These are phyloP conservation scores for Phlyctochytrium bullatum DNA, from an alignment of 192 early-diverging fungal species.

Conservation along the genomic window DNA sequence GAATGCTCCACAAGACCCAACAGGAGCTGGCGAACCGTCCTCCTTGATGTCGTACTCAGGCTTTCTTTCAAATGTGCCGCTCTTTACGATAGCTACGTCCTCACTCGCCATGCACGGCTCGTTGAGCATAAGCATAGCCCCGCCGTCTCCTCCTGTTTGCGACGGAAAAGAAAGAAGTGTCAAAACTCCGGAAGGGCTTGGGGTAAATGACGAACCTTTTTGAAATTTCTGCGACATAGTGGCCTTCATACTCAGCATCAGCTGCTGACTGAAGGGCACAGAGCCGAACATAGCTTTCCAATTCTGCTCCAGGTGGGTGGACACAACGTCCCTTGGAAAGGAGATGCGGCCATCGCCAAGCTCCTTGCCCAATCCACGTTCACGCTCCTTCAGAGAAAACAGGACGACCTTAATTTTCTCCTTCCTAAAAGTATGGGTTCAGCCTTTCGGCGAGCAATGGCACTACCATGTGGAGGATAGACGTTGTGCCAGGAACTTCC, in stretches of 20 bases:
- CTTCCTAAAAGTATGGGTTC: neutral
- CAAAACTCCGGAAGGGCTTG: too few species aligned
- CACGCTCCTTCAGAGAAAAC: neutral
- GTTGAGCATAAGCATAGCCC: too few species aligned
- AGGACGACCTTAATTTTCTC: constrained; percentile 1
- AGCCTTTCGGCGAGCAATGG: neutral
- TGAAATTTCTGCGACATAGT: neutral
- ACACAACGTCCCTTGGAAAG: neutral
- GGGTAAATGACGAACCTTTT: neutral
- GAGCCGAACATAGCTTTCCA: neutral
- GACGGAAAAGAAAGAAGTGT: too few species aligned
- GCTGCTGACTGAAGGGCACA: neutral
- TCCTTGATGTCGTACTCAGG: neutral
- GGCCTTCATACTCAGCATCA: neutral
- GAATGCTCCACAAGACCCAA: too few species aligned
- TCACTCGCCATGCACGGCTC: too few species aligned
- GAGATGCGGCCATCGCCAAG: neutral
- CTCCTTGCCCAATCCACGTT: neutral
- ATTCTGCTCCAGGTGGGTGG: neutral
- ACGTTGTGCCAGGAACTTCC: neutral
- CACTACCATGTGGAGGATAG: constrained; percentile 1
- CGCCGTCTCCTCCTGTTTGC: too few species aligned
- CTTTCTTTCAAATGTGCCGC: neutral
- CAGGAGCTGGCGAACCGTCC: too few species aligned
- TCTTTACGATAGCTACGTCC: too few species aligned